Conservation (phyloP, 208 protist genomes). For the Trypanosoma rangeli region DNA sequence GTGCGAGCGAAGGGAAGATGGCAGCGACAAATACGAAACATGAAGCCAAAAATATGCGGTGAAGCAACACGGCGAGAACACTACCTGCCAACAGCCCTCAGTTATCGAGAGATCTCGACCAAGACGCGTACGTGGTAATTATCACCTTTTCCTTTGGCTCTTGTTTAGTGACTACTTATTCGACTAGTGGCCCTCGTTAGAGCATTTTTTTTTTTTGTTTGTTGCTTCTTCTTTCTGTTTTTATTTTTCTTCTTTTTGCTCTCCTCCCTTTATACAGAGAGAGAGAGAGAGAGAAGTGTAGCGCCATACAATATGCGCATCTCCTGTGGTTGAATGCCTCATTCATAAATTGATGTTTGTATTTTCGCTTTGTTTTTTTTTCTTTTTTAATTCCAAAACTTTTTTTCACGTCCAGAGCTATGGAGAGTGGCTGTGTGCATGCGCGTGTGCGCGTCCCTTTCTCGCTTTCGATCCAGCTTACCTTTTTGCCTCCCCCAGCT, state of each 20-base stretch:
- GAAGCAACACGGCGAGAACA: not conserved
- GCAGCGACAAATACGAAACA: not conserved
- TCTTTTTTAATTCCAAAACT: not conserved
- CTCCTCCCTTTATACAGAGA: conserved; percentile 8
- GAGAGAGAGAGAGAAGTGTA: not conserved
- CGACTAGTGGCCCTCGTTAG: conserved; percentile 5
- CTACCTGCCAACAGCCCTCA: not conserved
- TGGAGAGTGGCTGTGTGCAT: too few relatives aligned
- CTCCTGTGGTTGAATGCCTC: not conserved
- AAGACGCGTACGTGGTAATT: not conserved
- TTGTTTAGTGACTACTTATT: conserved; percentile 20
- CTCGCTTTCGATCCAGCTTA: too few relatives aligned
- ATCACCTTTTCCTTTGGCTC: not conserved
- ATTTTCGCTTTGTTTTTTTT: conserved; percentile 10
- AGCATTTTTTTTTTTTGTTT: not conserved
- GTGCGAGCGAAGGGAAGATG: not conserved
- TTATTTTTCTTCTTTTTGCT: not conserved
- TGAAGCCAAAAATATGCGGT: not conserved
- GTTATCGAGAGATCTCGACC: not conserved
- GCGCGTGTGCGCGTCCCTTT: not conserved
- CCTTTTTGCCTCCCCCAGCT: not conserved
- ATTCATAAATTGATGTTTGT: not conserved
- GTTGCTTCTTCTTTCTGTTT: too few relatives aligned
- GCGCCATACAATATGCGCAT: not conserved
- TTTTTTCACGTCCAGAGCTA: not conserved